Evolutionary conservation across 768 basidiomycete genomes (phyloP).

Genomic region (Neoboletus subvelutipes): DNA sequence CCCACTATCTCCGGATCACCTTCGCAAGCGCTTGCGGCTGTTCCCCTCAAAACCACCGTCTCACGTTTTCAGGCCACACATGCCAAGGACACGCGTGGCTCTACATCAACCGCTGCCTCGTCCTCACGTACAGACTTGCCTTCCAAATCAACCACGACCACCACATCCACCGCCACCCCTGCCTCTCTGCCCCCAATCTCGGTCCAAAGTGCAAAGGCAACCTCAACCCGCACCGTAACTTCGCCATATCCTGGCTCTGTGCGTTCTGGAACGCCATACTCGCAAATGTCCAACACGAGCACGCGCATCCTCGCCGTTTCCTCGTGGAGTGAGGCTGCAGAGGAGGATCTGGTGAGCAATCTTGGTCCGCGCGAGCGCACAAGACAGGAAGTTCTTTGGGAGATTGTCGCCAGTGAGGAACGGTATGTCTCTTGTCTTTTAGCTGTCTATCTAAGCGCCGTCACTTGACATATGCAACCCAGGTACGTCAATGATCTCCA

Average conservation of each 20-base stretch:
- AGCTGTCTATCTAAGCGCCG: slow-evolving; percentile 9
- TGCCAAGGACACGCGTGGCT: slow-evolving; percentile 65
- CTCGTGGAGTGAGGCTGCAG: slow-evolving; percentile 93
- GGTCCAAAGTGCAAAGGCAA: slow-evolving; percentile 50
- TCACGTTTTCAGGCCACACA: slow-evolving; percentile 77
- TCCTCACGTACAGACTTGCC: slow-evolving; percentile 62
- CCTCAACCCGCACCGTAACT: slow-evolving; percentile 62
- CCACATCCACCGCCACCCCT: slow-evolving; percentile 50
- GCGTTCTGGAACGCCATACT: slow-evolving; percentile 81
- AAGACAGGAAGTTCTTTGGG: slow-evolving; percentile 93
- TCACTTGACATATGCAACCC: slow-evolving; percentile 16
- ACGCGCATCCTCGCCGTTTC: slow-evolving; percentile 73
- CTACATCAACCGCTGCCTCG: slow-evolving; percentile 60
- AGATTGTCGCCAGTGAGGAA: slow-evolving; percentile 95
- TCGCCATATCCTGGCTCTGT: slow-evolving; percentile 70
- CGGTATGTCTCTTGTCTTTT: slow-evolving; percentile 49
- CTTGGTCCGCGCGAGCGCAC: slow-evolving; percentile 93
- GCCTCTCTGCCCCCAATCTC: slow-evolving; percentile 60
- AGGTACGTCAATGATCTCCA: slow-evolving; percentile 92
- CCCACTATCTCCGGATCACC: slow-evolving; percentile 33
- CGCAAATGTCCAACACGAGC: slow-evolving; percentile 68
- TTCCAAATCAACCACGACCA: slow-evolving; percentile 43
- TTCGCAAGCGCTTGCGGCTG: slow-evolving; percentile 28
- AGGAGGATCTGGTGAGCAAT: slow-evolving; percentile 91
- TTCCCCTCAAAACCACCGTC: slow-evolving; percentile 59